Base-by-base conservation (phyloP, 352 stramenopile genomes). In the Globisporangium carolinianum region DNA sequence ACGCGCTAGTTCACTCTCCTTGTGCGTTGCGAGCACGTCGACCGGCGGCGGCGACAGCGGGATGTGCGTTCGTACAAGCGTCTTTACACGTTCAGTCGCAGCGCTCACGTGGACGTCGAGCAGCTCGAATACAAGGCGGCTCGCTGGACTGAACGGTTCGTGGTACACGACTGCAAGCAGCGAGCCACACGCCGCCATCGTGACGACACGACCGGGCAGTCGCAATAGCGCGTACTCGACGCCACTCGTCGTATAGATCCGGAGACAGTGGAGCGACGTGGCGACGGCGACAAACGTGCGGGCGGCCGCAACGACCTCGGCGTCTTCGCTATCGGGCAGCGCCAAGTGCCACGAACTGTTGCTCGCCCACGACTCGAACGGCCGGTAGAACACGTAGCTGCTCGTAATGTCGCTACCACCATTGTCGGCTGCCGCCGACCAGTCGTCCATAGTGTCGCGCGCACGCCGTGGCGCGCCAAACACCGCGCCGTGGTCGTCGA, bases 321-420 rank as follows among this genome's bases (percentile, higher is more conserved):
- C 80, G 57, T 94, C 82, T 67, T 94, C 82, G 24, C 70, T 74
- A 6, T 82, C 71, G 0, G 82, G 81, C 17, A 94, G 62, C 1
- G 68, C 73, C 10, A 85, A 51, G 60, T 94, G 81, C 84, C 84
- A 94, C 45, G 78, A 89, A 41, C 76, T 81, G 58, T 90, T 94
- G 60, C 64, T 83, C 0, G 79, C 81, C 84, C 84, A 94, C 17
- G 84, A 89, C 42, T 94, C 80, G 55, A 94, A 91, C 17, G 81
- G 79, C 0, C 83, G 84, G 63, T 94, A 94, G 66, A 90, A 91
- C 6, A 92, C 60, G 41, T 81, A 86, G 63, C 82, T 89, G 56
- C 65, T 71, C 45, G 86, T 79, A 17, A 91, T 24, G 24, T 24
- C 24, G 24, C 24, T 24, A 24, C 24, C 67, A 42, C 86, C 78